These are phyloP conservation scores for Mycena kentingensis DNA, from an alignment of 768 basidiomycete species.

Conservation along the genomic window DNA sequence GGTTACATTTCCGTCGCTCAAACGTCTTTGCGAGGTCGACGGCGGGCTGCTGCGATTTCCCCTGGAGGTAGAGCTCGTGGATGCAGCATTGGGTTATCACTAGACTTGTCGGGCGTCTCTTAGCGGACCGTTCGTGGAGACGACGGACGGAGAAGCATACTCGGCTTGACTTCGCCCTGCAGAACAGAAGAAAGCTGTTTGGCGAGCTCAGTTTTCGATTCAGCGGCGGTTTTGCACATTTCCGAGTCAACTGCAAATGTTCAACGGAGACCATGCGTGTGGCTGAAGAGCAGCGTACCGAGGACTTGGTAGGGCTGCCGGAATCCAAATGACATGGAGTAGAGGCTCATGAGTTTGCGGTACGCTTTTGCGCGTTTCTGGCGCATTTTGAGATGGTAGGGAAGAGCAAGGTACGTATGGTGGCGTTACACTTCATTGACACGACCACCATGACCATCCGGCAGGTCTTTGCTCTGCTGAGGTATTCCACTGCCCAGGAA, in stretches of 20 bases:
- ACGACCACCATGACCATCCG: constrained; percentile 6
- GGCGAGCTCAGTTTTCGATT: constrained; percentile 72
- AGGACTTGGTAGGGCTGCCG: constrained; percentile 93
- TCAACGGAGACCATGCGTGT: constrained; percentile 13
- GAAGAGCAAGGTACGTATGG: constrained; percentile 20
- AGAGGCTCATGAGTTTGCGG: constrained; percentile 90
- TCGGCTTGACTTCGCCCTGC: constrained; percentile 88
- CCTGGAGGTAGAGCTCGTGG: constrained; percentile 87
- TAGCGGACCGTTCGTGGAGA: constrained; percentile 23
- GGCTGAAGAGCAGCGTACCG: constrained; percentile 46
- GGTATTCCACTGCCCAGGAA: constrained; percentile 12
- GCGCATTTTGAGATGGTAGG: constrained; percentile 59
- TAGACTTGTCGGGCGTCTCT: constrained; percentile 49
- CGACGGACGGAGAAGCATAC: constrained; percentile 52
- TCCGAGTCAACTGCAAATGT: constrained; percentile 72
- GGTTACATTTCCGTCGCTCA: constrained; percentile 93
- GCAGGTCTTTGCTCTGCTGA: constrained; percentile 20
- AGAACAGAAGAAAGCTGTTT: constrained; percentile 77
- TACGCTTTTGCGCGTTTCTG: constrained; percentile 96
- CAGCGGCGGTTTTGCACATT: constrained; percentile 70
- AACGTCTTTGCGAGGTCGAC: constrained; percentile 92
- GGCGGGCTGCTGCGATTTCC: constrained; percentile 67
- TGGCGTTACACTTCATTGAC: neutral
- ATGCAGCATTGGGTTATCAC: constrained; percentile 99
- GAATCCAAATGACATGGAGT: constrained; percentile 86